Conservation (phyloP, 1,284 basidiomycete genomes). For the Irpex sp. region DNA sequence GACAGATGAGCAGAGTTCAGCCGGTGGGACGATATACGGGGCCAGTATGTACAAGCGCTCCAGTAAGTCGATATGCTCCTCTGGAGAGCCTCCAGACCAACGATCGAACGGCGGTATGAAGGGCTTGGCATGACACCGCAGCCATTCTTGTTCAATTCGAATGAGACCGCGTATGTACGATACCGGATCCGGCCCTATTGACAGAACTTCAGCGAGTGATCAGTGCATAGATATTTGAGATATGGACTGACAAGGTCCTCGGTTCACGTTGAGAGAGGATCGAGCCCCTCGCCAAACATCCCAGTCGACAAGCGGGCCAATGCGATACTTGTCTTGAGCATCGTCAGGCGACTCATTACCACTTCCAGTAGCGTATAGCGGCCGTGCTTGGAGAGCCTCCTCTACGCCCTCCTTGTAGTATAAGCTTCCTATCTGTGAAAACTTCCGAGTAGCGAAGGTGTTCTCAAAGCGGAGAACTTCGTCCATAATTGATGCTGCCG, state of each 20-base stretch:
- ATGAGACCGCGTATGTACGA: conserved; percentile 10
- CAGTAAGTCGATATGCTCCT: conserved; percentile 5
- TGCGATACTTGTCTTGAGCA: conserved; percentile 18
- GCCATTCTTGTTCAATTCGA: conserved; percentile 2
- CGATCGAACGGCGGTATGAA: neutral
- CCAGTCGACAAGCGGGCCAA: conserved; percentile 24
- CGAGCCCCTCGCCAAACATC: conserved; percentile 26
- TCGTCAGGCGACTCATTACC: conserved; percentile 8
- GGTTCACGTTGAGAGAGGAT: conserved; percentile 18
- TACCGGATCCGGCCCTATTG: conserved; percentile 9
- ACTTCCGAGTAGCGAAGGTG: conserved; percentile 17
- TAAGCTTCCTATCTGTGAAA: conserved; percentile 32
- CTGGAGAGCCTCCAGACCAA: neutral
- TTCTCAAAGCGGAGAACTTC: conserved; percentile 13
- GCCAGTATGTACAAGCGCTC: conserved; percentile 4
- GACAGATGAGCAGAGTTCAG: conserved; percentile 13
- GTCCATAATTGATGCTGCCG: neutral
- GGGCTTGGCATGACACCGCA: neutral
- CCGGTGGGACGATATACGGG: conserved; percentile 7
- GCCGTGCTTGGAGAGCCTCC: conserved; percentile 16
- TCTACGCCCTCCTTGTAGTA: conserved; percentile 33
- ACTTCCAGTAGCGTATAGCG: conserved; percentile 13
- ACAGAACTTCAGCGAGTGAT: neutral
- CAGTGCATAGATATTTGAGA: neutral
- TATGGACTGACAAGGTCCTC: conserved; percentile 25